phyloP scores from a whole-genome alignment of 2,329 filamentous ascomycete species.

The Dothidotthia symphoricarpi region DNA sequence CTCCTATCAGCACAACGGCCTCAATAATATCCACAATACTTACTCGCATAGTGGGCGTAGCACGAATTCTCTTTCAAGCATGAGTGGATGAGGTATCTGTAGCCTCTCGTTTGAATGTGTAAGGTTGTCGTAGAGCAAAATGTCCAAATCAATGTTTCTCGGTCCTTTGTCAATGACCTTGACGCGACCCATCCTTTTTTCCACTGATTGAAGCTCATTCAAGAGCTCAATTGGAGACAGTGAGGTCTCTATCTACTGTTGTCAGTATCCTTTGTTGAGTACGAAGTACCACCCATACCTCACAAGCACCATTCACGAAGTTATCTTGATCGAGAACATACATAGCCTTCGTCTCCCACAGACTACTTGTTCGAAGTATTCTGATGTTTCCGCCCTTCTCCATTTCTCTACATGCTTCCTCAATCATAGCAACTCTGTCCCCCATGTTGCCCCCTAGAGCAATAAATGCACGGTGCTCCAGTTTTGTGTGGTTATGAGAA shows the following conservation, averaged over 20 bases:
- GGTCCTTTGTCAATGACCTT: constrained; percentile 93
- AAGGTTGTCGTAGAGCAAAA: constrained; percentile 74
- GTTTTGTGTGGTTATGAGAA: constrained; percentile 9
- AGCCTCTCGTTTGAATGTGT: constrained; percentile 68
- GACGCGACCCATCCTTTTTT: constrained; percentile 72
- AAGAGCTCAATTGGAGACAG: constrained; percentile 73
- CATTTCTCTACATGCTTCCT: constrained; percentile 78
- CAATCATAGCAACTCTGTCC: constrained; percentile 79
- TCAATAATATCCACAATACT: constrained; percentile 23
- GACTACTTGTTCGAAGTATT: constrained; percentile 75
- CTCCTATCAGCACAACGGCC: constrained; percentile 8
- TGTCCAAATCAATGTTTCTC: constrained; percentile 90
- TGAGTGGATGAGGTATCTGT: constrained; percentile 79
- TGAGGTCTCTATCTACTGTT: constrained; percentile 70
- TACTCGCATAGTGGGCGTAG: constrained; percentile 81
- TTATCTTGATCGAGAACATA: constrained; percentile 85
- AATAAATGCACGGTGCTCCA: constrained; percentile 63
- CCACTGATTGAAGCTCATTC: constrained; percentile 79
- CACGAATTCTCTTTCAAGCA: constrained; percentile 91
- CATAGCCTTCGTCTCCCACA: constrained; percentile 97
- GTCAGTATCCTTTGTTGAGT: constrained; percentile 5
- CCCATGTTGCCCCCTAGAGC: constrained; percentile 92
- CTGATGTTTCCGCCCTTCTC: constrained; percentile 64
- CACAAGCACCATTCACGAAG: constrained; percentile 90
- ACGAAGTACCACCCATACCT: too few species aligned